Base-by-base conservation (phyloP, 352 stramenopile genomes). In the Achlya hypogyna region DNA sequence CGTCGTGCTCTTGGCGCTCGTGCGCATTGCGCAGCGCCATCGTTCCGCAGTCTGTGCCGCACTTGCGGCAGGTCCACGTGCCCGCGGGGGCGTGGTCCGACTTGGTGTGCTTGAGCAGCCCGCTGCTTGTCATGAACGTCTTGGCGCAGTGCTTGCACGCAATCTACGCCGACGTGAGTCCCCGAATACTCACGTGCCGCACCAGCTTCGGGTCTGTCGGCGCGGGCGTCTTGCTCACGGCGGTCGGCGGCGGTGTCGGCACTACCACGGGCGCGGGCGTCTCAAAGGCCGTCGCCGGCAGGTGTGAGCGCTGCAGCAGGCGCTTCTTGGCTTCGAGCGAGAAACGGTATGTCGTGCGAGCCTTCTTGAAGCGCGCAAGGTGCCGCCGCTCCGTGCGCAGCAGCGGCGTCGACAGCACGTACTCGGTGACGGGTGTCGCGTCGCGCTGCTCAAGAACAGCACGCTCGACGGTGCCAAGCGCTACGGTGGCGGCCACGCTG, bases 1-100 rank as follows among this genome's bases (percentile, higher is more conserved):
- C 60, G 29, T 67, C 60, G 32, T 67, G 60, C 32, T 67, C 60
- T 67, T 67, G 60, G 6, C 60, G 42, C 28, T 67, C 60, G 51
- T 67, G 60, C n/a, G 60, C 60, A 27, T 67, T 67, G 29, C 60
- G 60, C 8, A 67, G 60, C 12, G 60, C 60, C 60, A 67, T 67
- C 6, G 60, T 67, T 4, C 45, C 60, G 51, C 60, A 67, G 28
- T 67, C 60, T 12, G 51, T 31, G 38, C 60, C 60, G 47, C 60
- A 67, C 27, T 67, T 67, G n/a, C 60, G 60, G 38, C 60, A 67
- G 5, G 60, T 67, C 60, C 60, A 67, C 10, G 60, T 67, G 38
- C 60, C 60, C 9, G 60, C 14, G 4, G 60, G 60, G 9, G 60
- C 60, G 27, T 67, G 60, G 29, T 67, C 60, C 16, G 60, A 67